Conservation (phyloP, 2,329 filamentous ascomycete species). For the Gyromitra esculenta region DNA sequence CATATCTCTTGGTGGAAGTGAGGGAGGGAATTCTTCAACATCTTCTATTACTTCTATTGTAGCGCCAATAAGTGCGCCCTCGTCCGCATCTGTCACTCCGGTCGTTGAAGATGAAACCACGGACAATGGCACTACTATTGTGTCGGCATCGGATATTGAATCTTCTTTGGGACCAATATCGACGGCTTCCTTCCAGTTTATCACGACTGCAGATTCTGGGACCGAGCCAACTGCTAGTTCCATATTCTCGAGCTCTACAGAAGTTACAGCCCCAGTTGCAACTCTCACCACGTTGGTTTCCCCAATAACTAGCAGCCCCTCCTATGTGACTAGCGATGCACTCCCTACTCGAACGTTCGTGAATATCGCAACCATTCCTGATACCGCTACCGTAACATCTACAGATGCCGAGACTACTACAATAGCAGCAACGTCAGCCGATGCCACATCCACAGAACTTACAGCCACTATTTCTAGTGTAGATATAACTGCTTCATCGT, state of each 20-base stretch:
- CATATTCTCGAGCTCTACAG: neutral
- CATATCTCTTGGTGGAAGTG: conserved; percentile 15
- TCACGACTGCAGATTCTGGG: neutral
- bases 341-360: conserved; percentile 6
- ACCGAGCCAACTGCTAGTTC: neutral
- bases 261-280: neutral
- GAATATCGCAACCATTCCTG: neutral
- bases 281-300: neutral
- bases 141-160: too few species aligned
- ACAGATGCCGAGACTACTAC: neutral
- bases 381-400: neutral
- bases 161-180: neutral
- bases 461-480: neutral
- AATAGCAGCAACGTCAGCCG: neutral
- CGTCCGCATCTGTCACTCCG: neutral
- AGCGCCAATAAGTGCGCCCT: neutral
- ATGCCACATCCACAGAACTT: neutral
- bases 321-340: neutral
- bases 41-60: neutral
- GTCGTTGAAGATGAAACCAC: neutral
- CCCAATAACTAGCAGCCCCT: neutral
- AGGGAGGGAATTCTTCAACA: neutral
- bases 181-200: neutral
- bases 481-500: neutral
- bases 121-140: neutral